A percentile compares a stretch with the other conserved stretches of the same genome.
phyloP scores from a whole-genome alignment of 495 filamentous ascomycete genomes.

The Aspergillus campestris region DNA sequence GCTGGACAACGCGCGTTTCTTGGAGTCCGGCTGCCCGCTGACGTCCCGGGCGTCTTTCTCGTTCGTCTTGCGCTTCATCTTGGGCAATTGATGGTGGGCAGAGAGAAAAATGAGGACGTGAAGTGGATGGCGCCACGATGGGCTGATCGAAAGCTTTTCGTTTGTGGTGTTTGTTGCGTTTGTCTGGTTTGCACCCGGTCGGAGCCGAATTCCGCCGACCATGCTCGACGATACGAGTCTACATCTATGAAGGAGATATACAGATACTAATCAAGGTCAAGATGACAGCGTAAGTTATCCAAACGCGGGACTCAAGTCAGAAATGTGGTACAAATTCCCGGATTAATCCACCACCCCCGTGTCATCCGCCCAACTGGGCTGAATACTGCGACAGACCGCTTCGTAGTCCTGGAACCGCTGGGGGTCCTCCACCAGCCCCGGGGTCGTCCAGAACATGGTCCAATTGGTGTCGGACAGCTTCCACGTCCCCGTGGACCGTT shows the following conservation, averaged over 20 bases:
- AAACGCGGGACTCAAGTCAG: too few species aligned
- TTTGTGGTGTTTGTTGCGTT: background rate
- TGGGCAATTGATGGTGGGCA: slow-evolving; percentile 1
- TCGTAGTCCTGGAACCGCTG: slow-evolving; percentile 70
- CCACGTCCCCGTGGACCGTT: slow-evolving; percentile 71
- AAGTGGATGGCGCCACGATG: background rate
- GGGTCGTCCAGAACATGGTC: slow-evolving; percentile 98
- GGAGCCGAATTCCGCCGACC: slow-evolving; percentile 10
- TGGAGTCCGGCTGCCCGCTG: slow-evolving; percentile 37
- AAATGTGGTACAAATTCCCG: too few species aligned
- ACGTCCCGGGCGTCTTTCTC: slow-evolving; percentile 19
- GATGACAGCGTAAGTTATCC: too few species aligned
- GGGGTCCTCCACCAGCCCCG: slow-evolving; percentile 42
- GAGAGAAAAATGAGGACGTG: background rate
- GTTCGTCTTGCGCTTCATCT: slow-evolving; percentile 52
- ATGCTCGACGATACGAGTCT: too few species aligned
- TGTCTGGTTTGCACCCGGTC: slow-evolving; percentile 7
- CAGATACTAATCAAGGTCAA: too few species aligned
- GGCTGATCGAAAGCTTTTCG: background rate
- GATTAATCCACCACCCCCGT: slow-evolving; percentile 51
- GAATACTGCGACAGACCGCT: slow-evolving; percentile 66
- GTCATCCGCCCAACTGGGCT: slow-evolving; percentile 76
- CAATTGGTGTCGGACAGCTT: slow-evolving; percentile 71
- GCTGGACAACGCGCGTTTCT: slow-evolving; percentile 45
- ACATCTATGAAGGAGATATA: too few species aligned